Evolutionary conservation across 495 filamentous ascomycete genomes (phyloP), one percentile per base, ranked within the genome.

Genomic region (Tuber indicum): DNA sequence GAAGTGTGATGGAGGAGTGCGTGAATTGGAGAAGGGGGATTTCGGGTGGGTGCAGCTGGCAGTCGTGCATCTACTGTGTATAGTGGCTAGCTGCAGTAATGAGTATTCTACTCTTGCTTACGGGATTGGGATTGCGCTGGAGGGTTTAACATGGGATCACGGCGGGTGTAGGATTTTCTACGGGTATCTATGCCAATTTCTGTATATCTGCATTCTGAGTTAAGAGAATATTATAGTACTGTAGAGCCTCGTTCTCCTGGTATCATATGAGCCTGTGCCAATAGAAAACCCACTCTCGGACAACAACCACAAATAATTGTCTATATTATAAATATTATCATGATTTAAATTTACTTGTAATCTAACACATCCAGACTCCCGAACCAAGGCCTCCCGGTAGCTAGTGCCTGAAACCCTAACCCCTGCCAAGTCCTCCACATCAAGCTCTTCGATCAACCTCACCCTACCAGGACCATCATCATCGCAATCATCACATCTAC

Each of bases 371-470:
- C 9, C 52, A 62, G n/a, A 62, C 26, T 16, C 52, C 52, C 12
- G 52, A 62, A 62, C 52, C 46, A 14, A 4, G n/a, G 21, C 47
- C n/a, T 52, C 6, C 2, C 21, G 21, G 49, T 52, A 3, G 8
- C 0, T n/a, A 43, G 42, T 43, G 6, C n/a, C n/a, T 16, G 8
- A 26, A 82, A 72, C 75, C 79, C 79, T 81, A 71, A 81, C 72
- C 80, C 79, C 26, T 72, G 75, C 74, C 74, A 82, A 79, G 72
- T 43, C 72, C 41, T 75, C 41, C 47, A 71, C 45, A 74, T 44
- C 44, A 71, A 36, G 10, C 42, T 36, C 72, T 71, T 49, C 45
- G 3, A 16, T 26, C 52, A 62, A 62, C 52, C 52, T 62, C 52
- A n/a, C 46, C 21, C 73, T 46, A 46, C 74, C 62, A 74, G 72